phyloP scores from a whole-genome alignment of 108 stramenopile species.

The Conticribra guillardii region DNA sequence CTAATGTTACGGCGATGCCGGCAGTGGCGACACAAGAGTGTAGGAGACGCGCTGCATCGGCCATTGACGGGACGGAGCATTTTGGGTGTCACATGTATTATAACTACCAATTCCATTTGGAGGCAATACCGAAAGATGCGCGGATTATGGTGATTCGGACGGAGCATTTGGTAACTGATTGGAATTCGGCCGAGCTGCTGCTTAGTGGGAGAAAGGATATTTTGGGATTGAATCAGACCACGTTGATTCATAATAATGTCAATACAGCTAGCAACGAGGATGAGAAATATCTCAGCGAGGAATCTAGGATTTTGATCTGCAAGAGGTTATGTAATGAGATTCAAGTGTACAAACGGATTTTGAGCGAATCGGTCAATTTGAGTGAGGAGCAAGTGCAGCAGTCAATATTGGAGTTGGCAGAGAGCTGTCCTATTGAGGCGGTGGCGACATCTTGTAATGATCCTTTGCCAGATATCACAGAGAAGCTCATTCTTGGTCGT shows the following conservation, averaged over 20 bases:
- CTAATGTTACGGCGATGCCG: too few species aligned
- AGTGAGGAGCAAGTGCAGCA: constrained; percentile 16
- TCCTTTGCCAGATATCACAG: constrained; percentile 18
- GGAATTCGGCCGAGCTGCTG: constrained; percentile 15
- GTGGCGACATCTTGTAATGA: constrained; percentile 5
- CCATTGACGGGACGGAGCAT: constrained; percentile 11
- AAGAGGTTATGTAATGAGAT: constrained; percentile 30
- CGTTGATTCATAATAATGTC: constrained; percentile 13
- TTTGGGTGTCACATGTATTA: constrained; percentile 17
- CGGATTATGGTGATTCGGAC: constrained; percentile 24
- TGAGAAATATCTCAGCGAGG: constrained; percentile 23
- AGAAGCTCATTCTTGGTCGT: constrained; percentile 1
- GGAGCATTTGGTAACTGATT: constrained; percentile 29
- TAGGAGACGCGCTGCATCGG: constrained; percentile 8
- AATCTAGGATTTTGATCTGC: constrained; percentile 23
- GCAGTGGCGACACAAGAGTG: constrained; percentile 21
- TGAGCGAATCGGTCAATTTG: constrained; percentile 19
- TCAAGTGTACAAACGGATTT: constrained; percentile 27
- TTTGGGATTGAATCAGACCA: constrained; percentile 9
- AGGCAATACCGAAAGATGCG: constrained; percentile 18
- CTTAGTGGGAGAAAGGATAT: constrained; percentile 11
- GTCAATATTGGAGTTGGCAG: constrained; percentile 22
- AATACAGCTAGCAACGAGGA: constrained; percentile 2
- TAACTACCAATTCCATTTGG: constrained; percentile 39
- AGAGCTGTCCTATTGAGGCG: constrained; percentile 17